A percentile compares a stretch with the other conserved stretches of the same genome.
These are phyloP conservation scores for Zalaria sp. DNA, from an alignment of 2,329 filamentous ascomycete genomes.

Conservation along the genomic window DNA sequence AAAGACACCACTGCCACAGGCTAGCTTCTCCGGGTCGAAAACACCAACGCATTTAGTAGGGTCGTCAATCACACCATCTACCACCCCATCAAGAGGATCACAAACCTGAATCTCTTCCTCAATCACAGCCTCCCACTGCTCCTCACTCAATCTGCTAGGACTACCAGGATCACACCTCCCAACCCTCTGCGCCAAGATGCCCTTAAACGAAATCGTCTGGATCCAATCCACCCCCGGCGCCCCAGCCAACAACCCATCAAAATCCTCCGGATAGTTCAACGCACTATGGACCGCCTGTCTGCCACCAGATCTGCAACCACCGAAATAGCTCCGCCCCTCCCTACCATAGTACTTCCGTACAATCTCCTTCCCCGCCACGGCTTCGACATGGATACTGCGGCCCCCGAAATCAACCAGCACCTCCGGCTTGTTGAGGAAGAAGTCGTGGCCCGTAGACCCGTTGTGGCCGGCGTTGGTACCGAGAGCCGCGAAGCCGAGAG, in stretches of 20 bases:
- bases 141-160: neutral
- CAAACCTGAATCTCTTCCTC: conserved; percentile 33
- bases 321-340: conserved; percentile 11
- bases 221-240: conserved; percentile 12
- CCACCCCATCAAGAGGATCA: conserved; percentile 32
- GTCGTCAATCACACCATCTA: conserved; percentile 34
- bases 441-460: conserved; percentile 12
- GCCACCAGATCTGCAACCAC: conserved; percentile 30
- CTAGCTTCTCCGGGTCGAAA: no score
- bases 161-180: conserved; percentile 13
- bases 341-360: conserved; percentile 23
- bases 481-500: conserved; percentile 17
- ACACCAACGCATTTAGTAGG: conserved; percentile 9
- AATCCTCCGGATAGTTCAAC: conserved; percentile 35
- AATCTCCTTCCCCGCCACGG: conserved; percentile 17
- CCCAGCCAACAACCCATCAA: conserved; percentile 37
- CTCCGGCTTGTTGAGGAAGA: conserved; percentile 14
- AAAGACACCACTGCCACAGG: no score
- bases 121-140: conserved; percentile 28
- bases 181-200: conserved; percentile 4
- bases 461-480: conserved; percentile 17
- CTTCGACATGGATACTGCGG: conserved; percentile 16
- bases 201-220: neutral
- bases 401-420: conserved; percentile 18
- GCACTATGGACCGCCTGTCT: conserved; percentile 38